Evolutionary conservation across 1,284 basidiomycete genomes (phyloP), one percentile per base, ranked within the genome.

Genomic region (Ganoderma sinense): DNA sequence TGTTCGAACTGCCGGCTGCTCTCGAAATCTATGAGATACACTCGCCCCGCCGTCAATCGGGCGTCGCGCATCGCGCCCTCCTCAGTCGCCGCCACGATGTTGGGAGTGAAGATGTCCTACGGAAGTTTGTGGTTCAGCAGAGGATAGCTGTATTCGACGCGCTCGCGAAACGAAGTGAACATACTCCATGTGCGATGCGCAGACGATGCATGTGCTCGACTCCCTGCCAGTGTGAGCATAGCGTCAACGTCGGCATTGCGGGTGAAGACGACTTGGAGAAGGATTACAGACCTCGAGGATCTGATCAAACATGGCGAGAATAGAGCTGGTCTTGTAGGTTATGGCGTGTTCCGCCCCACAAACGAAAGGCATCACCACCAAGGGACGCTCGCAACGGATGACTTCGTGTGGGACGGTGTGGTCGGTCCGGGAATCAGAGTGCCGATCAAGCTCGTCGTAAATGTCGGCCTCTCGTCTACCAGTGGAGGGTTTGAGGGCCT

Each of bases 21-120:
- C 48, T 23, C 48, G 18, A 51, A 51, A 4, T 51, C 48, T 1
- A 51, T 26, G 11, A 51, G 48, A 4, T 51, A 51, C 4, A 51
- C 48, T 23, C 23, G 20, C n/a, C 48, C 23, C 3, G 23, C 48
- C 10, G 23, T 51, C 48, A 51, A 2, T 51, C 48, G 7, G 4
- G 11, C 13, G 11, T 51, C 48, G 13, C 48, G n/a, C 2, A 10
- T 11, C 0, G 48, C 48, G 48, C 10, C 48, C 13, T 51, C 18
- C 23, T 51, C 23, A 8, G n/a, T 51, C 2, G 48, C 48, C 4
- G 48, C 4, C 67, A 48, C 66, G 69, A 18, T 10, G 7, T 13
- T 67, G 67, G 70, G 23, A 10, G 10, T 70, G 73, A 70, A 70
- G 67, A 60, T 67, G 62, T 66, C 73, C 73, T 70, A 71, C 70